Base-by-base conservation (phyloP, 331 rosid genomes). In the Malus hybrid region DNA sequence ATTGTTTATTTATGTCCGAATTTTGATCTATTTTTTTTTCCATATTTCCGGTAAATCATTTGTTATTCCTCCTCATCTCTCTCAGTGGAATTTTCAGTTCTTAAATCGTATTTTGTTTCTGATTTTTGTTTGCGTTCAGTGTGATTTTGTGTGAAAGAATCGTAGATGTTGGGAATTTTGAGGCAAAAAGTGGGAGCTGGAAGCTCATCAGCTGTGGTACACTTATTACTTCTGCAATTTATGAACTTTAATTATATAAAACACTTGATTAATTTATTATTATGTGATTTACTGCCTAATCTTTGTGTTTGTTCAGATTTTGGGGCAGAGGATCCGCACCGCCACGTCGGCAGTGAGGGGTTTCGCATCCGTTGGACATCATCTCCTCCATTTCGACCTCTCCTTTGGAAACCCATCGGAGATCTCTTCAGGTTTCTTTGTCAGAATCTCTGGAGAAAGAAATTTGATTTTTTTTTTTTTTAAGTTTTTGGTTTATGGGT, bases 151-250 rank as follows among this genome's bases (percentile, higher is more conserved):
- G 63, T n/a, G 30, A 29, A 32, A 14, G 34, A 69, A 11, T 24
- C 24, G 24, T 24, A 24, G 24, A 24, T 24, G 24, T 24, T 24
- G 24, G 24, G 24, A 24, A 24, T 24, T 24, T 24, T 24, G 24
- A 24, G 24, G 24, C 24, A 24, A 24, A 24, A 24, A 24, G 24
- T 24, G 24, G 24, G 24, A 24, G 24, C 24, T 24, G 24, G 24
- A 24, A 24, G 24, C 24, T 24, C 24, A 24, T 81, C 87, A 28
- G 77, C 75, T 66, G 29, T n/a, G 89, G 91, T 89, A 24, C 13
- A 26, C 77, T 62, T 42, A 66, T 2, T 57, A 26, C 46, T 26
- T 46, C 24, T 63, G 7, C 26, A 3, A 30, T 19, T n/a, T 5
- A 9, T 22, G 46, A 2, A 7, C 1, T 19, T 20, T 15, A n/a